Evolutionary conservation across 2,329 filamentous ascomycete genomes (phyloP), one percentile per base, ranked within the genome.

Genomic region (Bipolaris victoriae): DNA sequence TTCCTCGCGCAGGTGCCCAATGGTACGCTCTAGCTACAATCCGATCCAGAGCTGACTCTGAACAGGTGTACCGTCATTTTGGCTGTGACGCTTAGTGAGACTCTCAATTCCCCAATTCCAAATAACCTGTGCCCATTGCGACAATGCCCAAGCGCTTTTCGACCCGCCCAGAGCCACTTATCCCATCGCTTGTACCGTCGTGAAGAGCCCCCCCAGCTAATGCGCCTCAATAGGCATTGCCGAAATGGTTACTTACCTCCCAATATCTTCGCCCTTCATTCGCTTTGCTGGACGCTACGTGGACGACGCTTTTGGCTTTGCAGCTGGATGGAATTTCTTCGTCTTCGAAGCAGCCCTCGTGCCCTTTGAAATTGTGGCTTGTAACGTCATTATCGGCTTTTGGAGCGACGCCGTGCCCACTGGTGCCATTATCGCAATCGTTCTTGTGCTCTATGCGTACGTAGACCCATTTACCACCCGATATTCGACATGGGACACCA

Each of bases 201-300:
- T 52, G 41, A 50, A 45, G 52, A 58, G 47, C 16, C 37, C 36
- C 36, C 52, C 26, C 26, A 52, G 63, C 69, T 70, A 67, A 73
- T 59, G 33, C 11, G 29, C 24, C 43, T 18, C 29, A 35, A 13
- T 61, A 78, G 75, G 78, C 70, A 85, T 90, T 78, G 87, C 88
- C 11, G 90, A 92, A 72, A 91, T 92, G 88, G 89, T 90, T 7
- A 90, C 88, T 0, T 91, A 89, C 62, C 79, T 91, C 2, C 90
- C 90, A 7, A 90, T 92, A 52, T 90, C 88, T 0, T 91, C 88
- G 39, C 89, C 89, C 0, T 92, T 93, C 73, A 90, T 92, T 69
- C 86, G 88, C 24, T 91, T 92, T 67, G 90, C 90, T 3, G 88
- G 89, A 13, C 84, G 88, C 45, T 92, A 86, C 63, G 88, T 92